These are phyloP conservation scores for Cystobasidium ongulense DNA, from an alignment of 768 basidiomycete genomes.

Conservation along the genomic window DNA sequence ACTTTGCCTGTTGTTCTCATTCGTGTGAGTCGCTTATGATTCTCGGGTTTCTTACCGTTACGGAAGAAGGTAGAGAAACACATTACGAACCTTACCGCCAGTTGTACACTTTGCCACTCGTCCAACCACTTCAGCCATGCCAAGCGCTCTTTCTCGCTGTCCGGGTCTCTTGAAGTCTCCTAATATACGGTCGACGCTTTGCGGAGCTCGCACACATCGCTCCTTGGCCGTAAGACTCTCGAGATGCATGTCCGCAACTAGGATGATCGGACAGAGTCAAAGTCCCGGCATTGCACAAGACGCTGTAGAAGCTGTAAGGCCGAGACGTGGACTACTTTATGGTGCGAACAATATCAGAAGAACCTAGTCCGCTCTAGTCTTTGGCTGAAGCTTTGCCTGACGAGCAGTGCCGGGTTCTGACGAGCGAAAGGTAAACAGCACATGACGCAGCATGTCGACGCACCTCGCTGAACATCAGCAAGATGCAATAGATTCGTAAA, in stretches of 20 bases:
- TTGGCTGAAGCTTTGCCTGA: neutral
- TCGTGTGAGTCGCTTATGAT: no score
- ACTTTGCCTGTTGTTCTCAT: no score
- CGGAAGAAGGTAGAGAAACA: no score
- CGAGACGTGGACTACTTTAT: constrained; percentile 5
- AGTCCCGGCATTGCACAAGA: neutral
- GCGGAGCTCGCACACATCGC: no score
- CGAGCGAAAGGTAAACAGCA: constrained; percentile 1
- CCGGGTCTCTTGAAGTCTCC: no score
- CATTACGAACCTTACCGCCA: no score
- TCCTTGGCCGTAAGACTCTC: no score
- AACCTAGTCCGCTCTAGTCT: neutral
- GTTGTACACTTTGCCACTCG: no score
- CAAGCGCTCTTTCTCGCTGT: no score
- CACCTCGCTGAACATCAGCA: neutral
- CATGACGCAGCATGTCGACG: neutral
- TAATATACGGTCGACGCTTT: no score
- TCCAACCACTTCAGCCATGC: no score
- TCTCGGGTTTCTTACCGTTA: no score
- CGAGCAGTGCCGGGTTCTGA: constrained; percentile 17
- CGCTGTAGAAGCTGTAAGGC: neutral
- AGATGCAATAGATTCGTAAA: constrained; percentile 1
- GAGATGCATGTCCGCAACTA: neutral
- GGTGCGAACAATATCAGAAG: neutral
- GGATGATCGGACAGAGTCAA: neutral